Evolutionary conservation across 805 yeast genomes (phyloP).

Genomic region (Maudiozyma pseudohumilis): DNA sequence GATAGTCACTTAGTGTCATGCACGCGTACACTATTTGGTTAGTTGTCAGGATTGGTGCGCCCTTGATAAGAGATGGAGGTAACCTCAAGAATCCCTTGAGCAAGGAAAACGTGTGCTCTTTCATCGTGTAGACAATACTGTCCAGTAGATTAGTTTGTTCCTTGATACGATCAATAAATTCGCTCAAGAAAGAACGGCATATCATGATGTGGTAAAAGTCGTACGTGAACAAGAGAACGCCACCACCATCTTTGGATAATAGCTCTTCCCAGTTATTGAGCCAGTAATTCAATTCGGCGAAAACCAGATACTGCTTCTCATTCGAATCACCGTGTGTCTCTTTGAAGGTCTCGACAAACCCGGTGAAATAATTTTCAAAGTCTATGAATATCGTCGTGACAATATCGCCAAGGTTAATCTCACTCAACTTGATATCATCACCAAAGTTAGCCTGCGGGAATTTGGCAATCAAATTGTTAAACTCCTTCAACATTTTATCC

Average conservation of each 20-base stretch:
- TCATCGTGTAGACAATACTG: slow-evolving; percentile 33
- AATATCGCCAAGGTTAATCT: slow-evolving; percentile 35
- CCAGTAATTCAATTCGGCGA: slow-evolving; percentile 39
- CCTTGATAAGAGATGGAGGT: slow-evolving; percentile 39
- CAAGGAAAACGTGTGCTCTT: slow-evolving; percentile 36
- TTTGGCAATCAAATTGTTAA: slow-evolving; percentile 36
- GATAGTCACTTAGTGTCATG: slow-evolving; percentile 40
- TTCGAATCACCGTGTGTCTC: neutral
- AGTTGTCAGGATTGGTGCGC: slow-evolving; percentile 44
- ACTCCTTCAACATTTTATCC: slow-evolving; percentile 25
- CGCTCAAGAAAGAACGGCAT: slow-evolving; percentile 28
- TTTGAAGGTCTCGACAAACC: slow-evolving; percentile 10
- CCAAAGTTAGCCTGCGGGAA: slow-evolving; percentile 44
- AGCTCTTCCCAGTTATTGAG: slow-evolving; percentile 35
- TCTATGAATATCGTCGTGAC: slow-evolving; percentile 22
- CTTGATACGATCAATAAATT: slow-evolving; percentile 21
- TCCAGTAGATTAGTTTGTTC: slow-evolving; percentile 19
- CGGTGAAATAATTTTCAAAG: slow-evolving; percentile 19
- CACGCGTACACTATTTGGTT: slow-evolving; percentile 48
- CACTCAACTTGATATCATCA: slow-evolving; percentile 45
- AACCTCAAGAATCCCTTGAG: slow-evolving; percentile 36
- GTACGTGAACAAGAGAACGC: slow-evolving; percentile 38
- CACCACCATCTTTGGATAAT: slow-evolving; percentile 39
- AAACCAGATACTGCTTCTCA: slow-evolving; percentile 7
- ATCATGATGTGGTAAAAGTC: slow-evolving; percentile 40